These are phyloP conservation scores for Heritiera littoralis DNA, from an alignment of 345 rosid genomes.

Conservation along the genomic window DNA sequence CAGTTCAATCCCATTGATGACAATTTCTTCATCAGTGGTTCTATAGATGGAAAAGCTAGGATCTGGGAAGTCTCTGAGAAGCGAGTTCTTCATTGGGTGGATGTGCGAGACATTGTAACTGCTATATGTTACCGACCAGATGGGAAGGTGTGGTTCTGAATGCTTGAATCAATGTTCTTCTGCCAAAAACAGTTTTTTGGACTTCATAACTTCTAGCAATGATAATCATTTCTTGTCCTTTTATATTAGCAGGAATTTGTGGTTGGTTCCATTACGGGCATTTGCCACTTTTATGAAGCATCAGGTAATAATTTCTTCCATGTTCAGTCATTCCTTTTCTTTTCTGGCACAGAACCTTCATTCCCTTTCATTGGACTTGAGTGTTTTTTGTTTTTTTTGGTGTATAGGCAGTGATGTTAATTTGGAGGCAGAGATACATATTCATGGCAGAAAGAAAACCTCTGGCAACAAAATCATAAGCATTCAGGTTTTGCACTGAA, in stretches of 20 bases:
- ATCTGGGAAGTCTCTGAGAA: slow-evolving; percentile 74
- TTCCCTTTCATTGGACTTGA: neutral
- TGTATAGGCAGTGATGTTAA: slow-evolving; percentile 48
- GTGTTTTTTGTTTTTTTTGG: neutral
- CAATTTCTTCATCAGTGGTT: slow-evolving; percentile 78
- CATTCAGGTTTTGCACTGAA: slow-evolving; percentile 53
- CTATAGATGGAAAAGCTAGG: slow-evolving; percentile 91
- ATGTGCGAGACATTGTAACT: slow-evolving; percentile 64
- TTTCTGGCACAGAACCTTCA: neutral
- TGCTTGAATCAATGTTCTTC: neutral
- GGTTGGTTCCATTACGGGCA: slow-evolving; percentile 68
- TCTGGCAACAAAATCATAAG: slow-evolving; percentile 62
- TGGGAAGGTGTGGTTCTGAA: slow-evolving; percentile 55
- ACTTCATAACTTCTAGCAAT: neutral
- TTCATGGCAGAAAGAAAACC: slow-evolving; percentile 49
- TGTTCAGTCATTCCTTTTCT: neutral
- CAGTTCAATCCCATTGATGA: slow-evolving; percentile 77
- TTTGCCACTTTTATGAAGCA: slow-evolving; percentile 66
- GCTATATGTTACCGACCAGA: slow-evolving; percentile 72
- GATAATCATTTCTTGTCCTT: slow-evolving; percentile 22
- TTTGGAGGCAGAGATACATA: slow-evolving; percentile 48
- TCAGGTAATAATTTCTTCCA: slow-evolving; percentile 40
- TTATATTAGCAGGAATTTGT: slow-evolving; percentile 59
- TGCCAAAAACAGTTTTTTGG: neutral
- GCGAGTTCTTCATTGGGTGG: slow-evolving; percentile 80